phyloP scores from a whole-genome alignment of 179 eudicot species.

The Gypsophila paniculata region DNA sequence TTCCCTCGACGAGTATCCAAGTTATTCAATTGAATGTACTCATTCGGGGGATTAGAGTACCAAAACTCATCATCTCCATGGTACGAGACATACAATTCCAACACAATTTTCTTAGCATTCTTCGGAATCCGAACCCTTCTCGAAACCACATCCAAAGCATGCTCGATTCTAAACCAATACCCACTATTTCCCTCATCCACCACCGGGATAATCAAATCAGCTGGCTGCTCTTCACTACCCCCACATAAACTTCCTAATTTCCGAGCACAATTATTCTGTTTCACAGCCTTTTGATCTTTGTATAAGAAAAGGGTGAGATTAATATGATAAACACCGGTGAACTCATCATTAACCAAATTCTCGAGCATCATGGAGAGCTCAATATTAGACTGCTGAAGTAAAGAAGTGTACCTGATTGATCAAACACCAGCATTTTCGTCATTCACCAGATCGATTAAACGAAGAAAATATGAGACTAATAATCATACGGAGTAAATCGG shows the following conservation, averaged over 20 bases:
- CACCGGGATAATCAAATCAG: constrained; percentile 79
- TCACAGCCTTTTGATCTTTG: constrained; percentile 11
- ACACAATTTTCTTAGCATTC: constrained; percentile 51
- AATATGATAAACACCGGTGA: constrained; percentile 55
- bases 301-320: constrained; percentile 50
- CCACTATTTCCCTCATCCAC: constrained; percentile 37
- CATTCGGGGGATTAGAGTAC: constrained; percentile 78
- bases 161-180: constrained; percentile 64
- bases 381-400: constrained; percentile 35
- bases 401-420: constrained; percentile 42
- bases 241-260: constrained; percentile 30
- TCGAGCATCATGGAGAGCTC: constrained; percentile 69
- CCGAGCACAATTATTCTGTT: constrained; percentile 7
- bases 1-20: constrained; percentile 48
- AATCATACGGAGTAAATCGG: background rate
- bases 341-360: constrained; percentile 54
- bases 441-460: background rate
- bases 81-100: constrained; percentile 70
- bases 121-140: constrained; percentile 41
- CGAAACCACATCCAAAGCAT: constrained; percentile 31
- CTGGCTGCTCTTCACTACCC: constrained; percentile 49
- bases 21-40: constrained; percentile 47
- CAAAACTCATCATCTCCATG: constrained; percentile 95
- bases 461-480: background rate
- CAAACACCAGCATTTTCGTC: constrained; percentile 14